A percentile compares a stretch with the other conserved stretches of the same genome.
Conservation (phyloP, 768 basidiomycete species). For the Tephrocybe rancida region DNA sequence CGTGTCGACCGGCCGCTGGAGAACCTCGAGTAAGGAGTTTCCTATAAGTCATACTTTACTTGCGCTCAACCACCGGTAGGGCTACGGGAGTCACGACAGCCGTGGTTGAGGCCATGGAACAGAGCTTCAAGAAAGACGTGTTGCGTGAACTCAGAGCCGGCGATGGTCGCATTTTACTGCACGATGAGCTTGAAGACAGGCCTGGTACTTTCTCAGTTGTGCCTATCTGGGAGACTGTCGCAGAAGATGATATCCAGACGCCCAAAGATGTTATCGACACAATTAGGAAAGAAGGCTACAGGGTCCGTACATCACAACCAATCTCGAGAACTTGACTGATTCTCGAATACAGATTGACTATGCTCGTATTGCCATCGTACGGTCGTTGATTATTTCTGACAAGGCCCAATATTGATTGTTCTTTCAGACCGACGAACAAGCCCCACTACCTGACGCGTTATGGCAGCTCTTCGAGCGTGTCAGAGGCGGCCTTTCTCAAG, state of each 20-base stretch:
- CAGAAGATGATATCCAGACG: conserved; percentile 83
- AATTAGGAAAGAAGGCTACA: conserved; percentile 78
- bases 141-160: conserved; percentile 75
- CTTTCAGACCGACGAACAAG: conserved; percentile 93
- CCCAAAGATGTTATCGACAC: conserved; percentile 80
- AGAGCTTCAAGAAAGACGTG: conserved; percentile 85
- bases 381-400: conserved; percentile 25
- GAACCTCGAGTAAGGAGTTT: conserved; percentile 84
- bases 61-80: too few species aligned
- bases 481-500: conserved; percentile 51
- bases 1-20: conserved; percentile 85
- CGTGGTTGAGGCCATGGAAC: conserved; percentile 92
- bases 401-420: conserved; percentile 2
- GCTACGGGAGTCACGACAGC: conserved; percentile 92
- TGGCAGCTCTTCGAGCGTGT: conserved; percentile 79
- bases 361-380: conserved; percentile 86
- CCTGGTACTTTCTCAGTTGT: conserved; percentile 90
- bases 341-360: conserved; percentile 67
- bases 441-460: conserved; percentile 88
- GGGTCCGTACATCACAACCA: conserved; percentile 41
- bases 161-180: conserved; percentile 82
- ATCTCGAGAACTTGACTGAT: not conserved
- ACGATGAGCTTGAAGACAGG: conserved; percentile 94
- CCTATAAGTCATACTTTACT: too few species aligned
- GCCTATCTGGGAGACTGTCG: conserved; percentile 91